Base-by-base conservation (phyloP, 352 stramenopile genomes). In the Globisporangium solare region DNA sequence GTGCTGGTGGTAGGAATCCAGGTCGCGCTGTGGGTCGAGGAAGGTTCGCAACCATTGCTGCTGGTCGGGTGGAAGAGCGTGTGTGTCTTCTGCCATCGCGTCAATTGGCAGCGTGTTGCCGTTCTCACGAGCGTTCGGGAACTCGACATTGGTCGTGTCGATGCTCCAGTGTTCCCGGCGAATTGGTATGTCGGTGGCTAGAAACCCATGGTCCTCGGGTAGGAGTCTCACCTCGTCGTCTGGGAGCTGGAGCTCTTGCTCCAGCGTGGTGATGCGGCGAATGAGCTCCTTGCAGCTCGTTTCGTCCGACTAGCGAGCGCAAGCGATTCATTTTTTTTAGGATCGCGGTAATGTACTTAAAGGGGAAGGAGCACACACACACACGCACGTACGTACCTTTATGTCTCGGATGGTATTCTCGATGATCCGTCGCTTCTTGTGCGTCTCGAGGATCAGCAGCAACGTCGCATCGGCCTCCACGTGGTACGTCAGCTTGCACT, bases 391-490 rank as follows among this genome's bases (percentile, higher is more conserved):
- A n/a, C 43, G 32, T 24, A 71, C 66, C 61, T 76, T 79, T 11
- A 73, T 89, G 53, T 79, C 71, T 10, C 65, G 51, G 47, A 85
- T 63, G 15, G 73, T 58, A 51, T 68, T 71, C 49, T 89, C 73
- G 42, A 89, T 86, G 27, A 85, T 63, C 20, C 76, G 65, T 15
- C 76, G 75, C 59, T 88, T 89, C 54, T 75, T 83, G 67, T 89
- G 79, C 71, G 88, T 88, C 48, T 89, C 76, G 13, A 75, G 56
- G 31, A 84, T 54, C 21, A 89, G 61, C n/a, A 71, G 57, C 10
- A 73, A 67, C 20, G 60, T 58, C 1, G 73, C 61, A 13, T 79
- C 62, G 43, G 64, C 57, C 62, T 80, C 75, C 20, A 86, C 55
- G 8, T 69, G 61, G 47, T 79, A 77, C n/a, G 56, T 66, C 15